phyloP scores from a whole-genome alignment of 148 eudicot genomes.

The Salicornia ramosissima region DNA sequence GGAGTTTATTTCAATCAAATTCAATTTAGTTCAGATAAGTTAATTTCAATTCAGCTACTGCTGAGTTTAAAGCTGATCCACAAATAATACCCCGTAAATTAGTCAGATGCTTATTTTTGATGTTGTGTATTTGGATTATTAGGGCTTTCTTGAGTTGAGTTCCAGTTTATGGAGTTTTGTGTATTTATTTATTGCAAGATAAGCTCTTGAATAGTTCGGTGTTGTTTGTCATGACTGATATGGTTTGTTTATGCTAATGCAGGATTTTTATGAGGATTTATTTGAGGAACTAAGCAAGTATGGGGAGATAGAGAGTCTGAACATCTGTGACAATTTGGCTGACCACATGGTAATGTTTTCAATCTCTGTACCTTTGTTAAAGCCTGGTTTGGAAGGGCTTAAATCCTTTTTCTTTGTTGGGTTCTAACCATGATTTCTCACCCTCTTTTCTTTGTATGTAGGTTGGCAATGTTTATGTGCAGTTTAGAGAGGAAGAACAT shows the following conservation, averaged over 20 bases:
- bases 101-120: no score
- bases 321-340: constrained; percentile 91
- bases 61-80: no score
- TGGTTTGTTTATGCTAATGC: constrained; percentile 16
- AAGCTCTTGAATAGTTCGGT: neutral
- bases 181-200: neutral
- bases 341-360: constrained; percentile 72
- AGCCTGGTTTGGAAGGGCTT: neutral
- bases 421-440: constrained; percentile 4
- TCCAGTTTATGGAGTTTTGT: neutral
- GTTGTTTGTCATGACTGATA: neutral
- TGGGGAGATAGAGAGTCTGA: constrained; percentile 83
- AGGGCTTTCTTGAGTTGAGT: neutral
- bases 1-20: neutral
- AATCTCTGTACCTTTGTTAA: neutral
- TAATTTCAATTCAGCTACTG: no score
- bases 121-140: no score
- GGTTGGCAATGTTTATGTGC: constrained; percentile 96
- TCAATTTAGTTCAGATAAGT: no score
- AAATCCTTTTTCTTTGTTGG: neutral
- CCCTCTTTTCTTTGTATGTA: constrained; percentile 17
- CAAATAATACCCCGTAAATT: no score
- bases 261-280: constrained; percentile 95
- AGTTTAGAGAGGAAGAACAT: constrained; percentile 93
- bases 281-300: constrained; percentile 89